Base-by-base conservation (phyloP, 768 basidiomycete genomes). In the Pleurotus cornucopiae region DNA sequence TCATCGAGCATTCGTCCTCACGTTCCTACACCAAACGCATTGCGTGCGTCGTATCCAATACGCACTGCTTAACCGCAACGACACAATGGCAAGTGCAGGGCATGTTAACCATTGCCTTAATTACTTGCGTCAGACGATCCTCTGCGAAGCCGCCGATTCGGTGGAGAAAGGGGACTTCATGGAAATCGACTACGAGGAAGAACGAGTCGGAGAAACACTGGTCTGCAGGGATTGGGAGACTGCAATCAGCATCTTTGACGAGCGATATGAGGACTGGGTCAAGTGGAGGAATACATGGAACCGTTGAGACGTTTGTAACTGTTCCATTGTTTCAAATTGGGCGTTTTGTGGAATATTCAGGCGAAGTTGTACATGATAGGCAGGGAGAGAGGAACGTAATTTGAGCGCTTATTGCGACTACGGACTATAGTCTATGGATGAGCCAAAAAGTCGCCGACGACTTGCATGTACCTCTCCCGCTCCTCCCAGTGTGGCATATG, bases 91-190 rank as follows among this genome's bases (percentile, higher is more conserved):
- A 16, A 61, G 48, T 20, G 6, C 54, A 2, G 58, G 55, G 12
- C 73, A 74, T 41, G 47, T 67, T 12, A 61, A 66, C 4, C 75
- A 76, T 54, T 76, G 75, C 55, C 53, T 75, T 1, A 67, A 70
- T 46, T 75, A 74, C 57, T 58, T 75, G 5, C 60, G 73, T 4
- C 73, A 75, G 46, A 66, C 65, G 1, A 55, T 71, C 16, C 57
- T 76, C 21, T 76, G 74, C 54, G 63, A 61, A 5, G 69, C 73
- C 5, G 65, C 69, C 18, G 62, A 64, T 40, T 63, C 67, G 2
- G 52, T 75, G 6, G 74, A 75, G 53, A 46, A 54, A 6, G 71
- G 70, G 1, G 70, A 73, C 51, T 73, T 72, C 51, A 60, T 67
- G 63, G 49, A 52, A 49, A 58, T 57, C 13, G 61, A 69, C 39